phyloP scores from a whole-genome alignment of 768 basidiomycete genomes.

The Pleurotus pulmonarius region DNA sequence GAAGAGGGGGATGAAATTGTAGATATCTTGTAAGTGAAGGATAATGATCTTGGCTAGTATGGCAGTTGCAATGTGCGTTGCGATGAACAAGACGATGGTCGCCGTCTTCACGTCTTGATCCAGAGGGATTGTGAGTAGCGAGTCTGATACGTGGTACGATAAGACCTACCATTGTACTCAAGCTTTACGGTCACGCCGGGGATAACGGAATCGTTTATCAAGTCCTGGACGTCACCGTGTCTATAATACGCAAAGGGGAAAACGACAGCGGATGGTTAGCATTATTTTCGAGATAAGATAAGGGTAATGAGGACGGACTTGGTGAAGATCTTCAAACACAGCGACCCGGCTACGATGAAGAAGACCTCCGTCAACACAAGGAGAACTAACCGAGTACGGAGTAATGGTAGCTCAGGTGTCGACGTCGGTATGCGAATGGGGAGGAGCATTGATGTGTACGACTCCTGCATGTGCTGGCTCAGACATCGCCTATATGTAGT shows the following conservation, averaged over 20 bases:
- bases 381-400: constrained; percentile 8
- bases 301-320: constrained; percentile 8
- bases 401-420: constrained; percentile 14
- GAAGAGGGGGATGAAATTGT: constrained; percentile 11
- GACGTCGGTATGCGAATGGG: constrained; percentile 6
- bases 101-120: constrained; percentile 12
- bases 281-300: not conserved
- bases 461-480: no score
- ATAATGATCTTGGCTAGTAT: constrained; percentile 10
- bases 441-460: no score
- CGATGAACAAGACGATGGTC: constrained; percentile 12
- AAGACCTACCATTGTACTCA: constrained; percentile 9
- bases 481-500: no score
- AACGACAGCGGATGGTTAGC: not conserved
- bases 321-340: constrained; percentile 15
- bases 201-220: constrained; percentile 10
- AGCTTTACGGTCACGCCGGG: constrained; percentile 12
- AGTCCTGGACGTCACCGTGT: constrained; percentile 11
- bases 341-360: constrained; percentile 10
- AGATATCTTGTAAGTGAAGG: constrained; percentile 14
- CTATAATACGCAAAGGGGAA: not conserved
- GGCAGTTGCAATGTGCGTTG: constrained; percentile 10
- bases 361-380: constrained; percentile 8
- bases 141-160: not conserved
- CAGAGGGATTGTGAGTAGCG: not conserved